Evolutionary conservation across 495 filamentous ascomycete species (phyloP).

Genomic region (Articulospora tetracladia): DNA sequence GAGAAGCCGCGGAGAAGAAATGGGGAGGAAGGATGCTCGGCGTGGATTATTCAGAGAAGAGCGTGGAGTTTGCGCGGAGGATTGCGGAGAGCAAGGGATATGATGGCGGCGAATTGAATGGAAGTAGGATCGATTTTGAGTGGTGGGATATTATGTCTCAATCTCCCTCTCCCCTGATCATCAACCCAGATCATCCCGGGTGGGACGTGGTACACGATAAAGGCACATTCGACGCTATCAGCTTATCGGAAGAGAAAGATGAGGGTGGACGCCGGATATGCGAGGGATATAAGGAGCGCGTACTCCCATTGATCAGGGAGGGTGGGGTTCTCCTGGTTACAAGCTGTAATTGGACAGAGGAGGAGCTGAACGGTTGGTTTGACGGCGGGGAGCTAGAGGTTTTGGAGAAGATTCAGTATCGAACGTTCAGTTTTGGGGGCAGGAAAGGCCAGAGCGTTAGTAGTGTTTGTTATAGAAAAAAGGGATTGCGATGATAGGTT

Average conservation of each 20-base stretch:
- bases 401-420: constrained; percentile 71
- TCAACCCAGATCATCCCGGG: constrained; percentile 35
- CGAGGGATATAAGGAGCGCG: constrained; percentile 69
- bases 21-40: constrained; percentile 68
- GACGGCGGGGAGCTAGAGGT: constrained; percentile 44
- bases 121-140: constrained; percentile 53
- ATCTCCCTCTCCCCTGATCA: constrained; percentile 27
- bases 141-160: constrained; percentile 73
- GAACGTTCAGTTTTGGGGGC: constrained; percentile 80
- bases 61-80: constrained; percentile 64
- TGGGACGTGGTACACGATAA: constrained; percentile 95
- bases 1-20: constrained; percentile 20
- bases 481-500: constrained; percentile 9
- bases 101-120: background rate
- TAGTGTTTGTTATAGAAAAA: constrained; percentile 66
- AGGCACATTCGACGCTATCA: constrained; percentile 94
- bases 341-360: constrained; percentile 97
- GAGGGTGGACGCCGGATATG: constrained; percentile 49
- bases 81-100: constrained; percentile 34
- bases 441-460: constrained; percentile 80
- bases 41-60: constrained; percentile 77
- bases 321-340: constrained; percentile 80
- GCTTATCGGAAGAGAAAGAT: constrained; percentile 60
- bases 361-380: constrained; percentile 79
- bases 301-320: constrained; percentile 57